Percentiles rank a stretch among this genome's conserved stretches.
These are phyloP conservation scores for Gracilaria caudata DNA, from an alignment of 23 red algal species.

Conservation along the genomic window DNA sequence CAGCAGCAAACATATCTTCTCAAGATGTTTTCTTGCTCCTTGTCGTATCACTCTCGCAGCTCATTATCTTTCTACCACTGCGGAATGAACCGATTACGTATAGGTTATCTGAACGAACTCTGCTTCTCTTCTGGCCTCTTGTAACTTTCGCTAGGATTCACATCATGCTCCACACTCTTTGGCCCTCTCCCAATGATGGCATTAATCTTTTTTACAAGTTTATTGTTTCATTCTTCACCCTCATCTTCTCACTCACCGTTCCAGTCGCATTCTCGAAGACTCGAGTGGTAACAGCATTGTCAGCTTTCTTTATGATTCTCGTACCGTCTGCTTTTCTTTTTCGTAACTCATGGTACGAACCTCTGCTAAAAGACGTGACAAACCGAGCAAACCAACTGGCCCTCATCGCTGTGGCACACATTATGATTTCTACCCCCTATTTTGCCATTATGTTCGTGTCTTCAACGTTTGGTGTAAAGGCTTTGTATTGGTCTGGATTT, in stretches of 20 bases:
- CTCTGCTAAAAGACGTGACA: conserved; percentile 24
- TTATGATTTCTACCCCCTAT: background rate
- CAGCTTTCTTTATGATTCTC: conserved; percentile 11
- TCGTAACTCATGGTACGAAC: background rate
- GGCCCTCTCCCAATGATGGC: conserved; percentile 12
- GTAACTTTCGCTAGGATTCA: conserved; percentile 24
- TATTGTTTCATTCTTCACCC: background rate
- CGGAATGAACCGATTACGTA: background rate
- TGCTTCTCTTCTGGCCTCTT: conserved; percentile 30
- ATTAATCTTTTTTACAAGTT: conserved; percentile 9
- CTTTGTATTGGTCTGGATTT: conserved; percentile 16
- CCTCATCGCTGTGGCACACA: background rate
- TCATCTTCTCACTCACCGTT: conserved; percentile 11
- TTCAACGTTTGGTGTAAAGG: conserved; percentile 2
- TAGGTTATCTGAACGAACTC: background rate
- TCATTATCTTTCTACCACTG: conserved; percentile 7
- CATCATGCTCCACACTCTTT: conserved; percentile 14
- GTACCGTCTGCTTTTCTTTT: background rate
- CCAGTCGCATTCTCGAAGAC: background rate
- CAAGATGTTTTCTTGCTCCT: conserved; percentile 5
- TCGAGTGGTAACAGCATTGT: conserved; percentile 14
- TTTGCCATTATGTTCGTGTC: conserved; percentile 11
- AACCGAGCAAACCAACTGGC: conserved; percentile 20
- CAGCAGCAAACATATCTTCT: background rate
- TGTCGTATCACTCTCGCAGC: conserved; percentile 4